These are phyloP conservation scores for Hortaea werneckii DNA, from an alignment of 2,329 filamentous ascomycete genomes.

Conservation along the genomic window DNA sequence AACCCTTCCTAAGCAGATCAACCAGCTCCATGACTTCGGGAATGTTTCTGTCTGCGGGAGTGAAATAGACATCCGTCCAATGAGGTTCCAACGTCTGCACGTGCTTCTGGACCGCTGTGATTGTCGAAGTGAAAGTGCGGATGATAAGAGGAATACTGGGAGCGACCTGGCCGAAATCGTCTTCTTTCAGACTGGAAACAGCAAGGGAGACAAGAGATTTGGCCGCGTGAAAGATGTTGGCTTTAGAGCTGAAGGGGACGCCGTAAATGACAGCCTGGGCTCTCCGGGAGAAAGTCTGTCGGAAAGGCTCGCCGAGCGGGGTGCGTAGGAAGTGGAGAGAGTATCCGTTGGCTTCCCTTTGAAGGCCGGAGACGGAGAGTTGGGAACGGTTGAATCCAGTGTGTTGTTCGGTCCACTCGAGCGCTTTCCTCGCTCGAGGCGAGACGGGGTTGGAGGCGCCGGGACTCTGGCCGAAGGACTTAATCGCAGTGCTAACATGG, in stretches of 20 bases:
- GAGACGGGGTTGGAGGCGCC: slow-evolving; percentile 27
- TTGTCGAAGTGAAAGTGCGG: slow-evolving; percentile 58
- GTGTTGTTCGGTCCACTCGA: slow-evolving; percentile 38
- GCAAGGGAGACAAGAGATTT: slow-evolving; percentile 54
- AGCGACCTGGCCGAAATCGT: slow-evolving; percentile 78
- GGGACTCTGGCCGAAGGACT: slow-evolving; percentile 39
- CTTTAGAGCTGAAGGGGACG: slow-evolving; percentile 58
- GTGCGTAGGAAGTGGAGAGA: slow-evolving; percentile 40
- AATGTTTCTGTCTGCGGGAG: slow-evolving; percentile 24
- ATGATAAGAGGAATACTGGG: slow-evolving; percentile 67
- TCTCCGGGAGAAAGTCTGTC: slow-evolving; percentile 56
- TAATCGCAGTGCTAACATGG: slow-evolving; percentile 30
- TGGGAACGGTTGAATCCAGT: slow-evolving; percentile 36
- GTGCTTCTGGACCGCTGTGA: slow-evolving; percentile 61
- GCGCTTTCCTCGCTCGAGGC: slow-evolving; percentile 26
- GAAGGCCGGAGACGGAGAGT: slow-evolving; percentile 23
- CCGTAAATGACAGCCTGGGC: slow-evolving; percentile 62
- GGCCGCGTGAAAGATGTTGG: slow-evolving; percentile 59
- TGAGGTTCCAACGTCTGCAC: slow-evolving; percentile 50
- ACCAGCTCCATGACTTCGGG: slow-evolving; percentile 47
- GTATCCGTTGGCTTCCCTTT: slow-evolving; percentile 32
- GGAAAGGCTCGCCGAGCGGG: slow-evolving; percentile 56
- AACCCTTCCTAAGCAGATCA: slow-evolving; percentile 51
- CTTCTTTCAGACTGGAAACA: slow-evolving; percentile 65
- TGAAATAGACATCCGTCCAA: slow-evolving; percentile 65